These are phyloP conservation scores for Cordyceps militaris DNA, from an alignment of 2,329 filamentous ascomycete genomes.

Conservation along the genomic window DNA sequence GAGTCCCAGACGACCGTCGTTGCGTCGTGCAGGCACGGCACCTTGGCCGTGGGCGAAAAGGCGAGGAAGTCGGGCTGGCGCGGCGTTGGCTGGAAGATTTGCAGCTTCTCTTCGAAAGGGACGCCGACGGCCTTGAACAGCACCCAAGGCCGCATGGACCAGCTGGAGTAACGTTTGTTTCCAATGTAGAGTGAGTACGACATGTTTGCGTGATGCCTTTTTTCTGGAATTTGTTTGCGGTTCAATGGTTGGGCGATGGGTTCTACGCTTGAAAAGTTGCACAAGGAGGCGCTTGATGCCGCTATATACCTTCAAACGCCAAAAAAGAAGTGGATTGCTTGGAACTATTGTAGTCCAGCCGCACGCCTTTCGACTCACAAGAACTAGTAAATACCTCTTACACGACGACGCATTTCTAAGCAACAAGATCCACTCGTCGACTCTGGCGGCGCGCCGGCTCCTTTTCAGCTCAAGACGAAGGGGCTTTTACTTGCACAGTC, in stretches of 20 bases:
- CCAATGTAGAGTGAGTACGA: constrained; percentile 34
- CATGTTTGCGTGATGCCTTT: constrained; percentile 21
- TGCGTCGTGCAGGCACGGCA: constrained; percentile 33
- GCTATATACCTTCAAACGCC: neutral
- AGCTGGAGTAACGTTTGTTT: constrained; percentile 40
- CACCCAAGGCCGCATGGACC: constrained; percentile 41
- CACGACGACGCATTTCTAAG: constrained; percentile 8
- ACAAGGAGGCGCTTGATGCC: neutral
- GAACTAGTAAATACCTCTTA: neutral
- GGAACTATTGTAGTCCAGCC: neutral
- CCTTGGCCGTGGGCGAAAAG: constrained; percentile 36
- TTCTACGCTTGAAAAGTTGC: neutral
- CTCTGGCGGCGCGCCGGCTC: no score
- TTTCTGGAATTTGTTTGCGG: neutral
- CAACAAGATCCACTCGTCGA: neutral
- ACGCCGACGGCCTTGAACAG: constrained; percentile 36
- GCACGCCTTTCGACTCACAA: constrained; percentile 5
- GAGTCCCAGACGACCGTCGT: constrained; percentile 38
- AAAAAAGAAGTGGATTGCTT: neutral
- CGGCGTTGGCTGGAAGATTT: constrained; percentile 25
- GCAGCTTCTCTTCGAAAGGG: constrained; percentile 34
- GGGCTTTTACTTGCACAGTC: no score
- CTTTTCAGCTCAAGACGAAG: no score
- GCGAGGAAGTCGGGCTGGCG: constrained; percentile 28
- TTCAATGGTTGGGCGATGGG: neutral